These are phyloP conservation scores for Dendrocalamus latiflorus DNA, from an alignment of 202 grass and related monocot genomes.

Conservation along the genomic window DNA sequence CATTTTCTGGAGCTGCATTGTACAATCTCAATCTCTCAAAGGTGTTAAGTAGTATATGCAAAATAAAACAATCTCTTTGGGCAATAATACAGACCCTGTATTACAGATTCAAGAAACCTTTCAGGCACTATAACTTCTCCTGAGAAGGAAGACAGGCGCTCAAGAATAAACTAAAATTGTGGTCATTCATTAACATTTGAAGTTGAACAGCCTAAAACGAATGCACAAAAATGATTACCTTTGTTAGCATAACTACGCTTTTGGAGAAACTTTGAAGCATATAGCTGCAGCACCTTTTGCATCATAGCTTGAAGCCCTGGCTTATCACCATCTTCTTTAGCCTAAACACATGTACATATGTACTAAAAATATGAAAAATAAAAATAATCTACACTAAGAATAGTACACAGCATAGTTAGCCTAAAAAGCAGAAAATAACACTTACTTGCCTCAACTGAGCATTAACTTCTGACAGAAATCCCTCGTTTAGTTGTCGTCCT, in stretches of 20 bases:
- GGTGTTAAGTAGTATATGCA: background rate
- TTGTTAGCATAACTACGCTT: constrained; percentile 87
- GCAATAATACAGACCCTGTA: constrained; percentile 44
- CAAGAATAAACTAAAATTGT: constrained; percentile 10
- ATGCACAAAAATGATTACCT: constrained; percentile 43
- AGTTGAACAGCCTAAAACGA: background rate
- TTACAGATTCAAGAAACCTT: constrained; percentile 81
- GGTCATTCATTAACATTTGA: background rate
- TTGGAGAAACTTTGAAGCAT: constrained; percentile 65
- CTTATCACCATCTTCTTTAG: too few relatives aligned
- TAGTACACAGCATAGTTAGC: too few relatives aligned
- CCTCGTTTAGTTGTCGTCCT: constrained; percentile 73
- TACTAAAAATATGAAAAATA: too few relatives aligned
- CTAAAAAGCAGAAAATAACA: too few relatives aligned
- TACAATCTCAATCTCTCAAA: constrained; percentile 1
- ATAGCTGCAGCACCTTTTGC: constrained; percentile 82
- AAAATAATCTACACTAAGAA: too few relatives aligned
- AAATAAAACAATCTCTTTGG: background rate
- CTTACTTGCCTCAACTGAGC: too few relatives aligned
- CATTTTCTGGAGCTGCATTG: constrained; percentile 57
- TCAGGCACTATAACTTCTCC: constrained; percentile 69
- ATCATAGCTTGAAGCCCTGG: too few relatives aligned
- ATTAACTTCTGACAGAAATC: too few relatives aligned
- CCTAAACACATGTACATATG: too few relatives aligned
- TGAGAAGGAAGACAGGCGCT: constrained; percentile 24